Base-by-base conservation (phyloP, 179 eudicot species). In the Nepenthes alata region DNA sequence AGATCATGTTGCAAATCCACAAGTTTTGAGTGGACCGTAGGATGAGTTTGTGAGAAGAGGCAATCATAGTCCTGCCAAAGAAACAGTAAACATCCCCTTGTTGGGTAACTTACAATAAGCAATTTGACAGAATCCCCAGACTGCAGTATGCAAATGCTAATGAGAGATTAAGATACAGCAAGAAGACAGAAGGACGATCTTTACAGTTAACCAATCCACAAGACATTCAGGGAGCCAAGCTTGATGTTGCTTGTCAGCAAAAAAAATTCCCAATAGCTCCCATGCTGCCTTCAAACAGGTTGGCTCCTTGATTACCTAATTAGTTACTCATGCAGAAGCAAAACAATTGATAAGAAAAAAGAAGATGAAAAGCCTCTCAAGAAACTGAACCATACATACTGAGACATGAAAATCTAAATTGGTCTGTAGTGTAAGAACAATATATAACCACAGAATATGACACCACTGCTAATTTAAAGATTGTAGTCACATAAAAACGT, bases 121-220 rank as follows among this genome's bases (percentile, higher is more conserved):
- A 41, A 41, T 7, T 41, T 41, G 8, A 41, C 8, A 41, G 45
- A 41, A 4, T 41, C 8, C 45, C 45, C 45, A 41, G 45, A 7
- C 45, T 0, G 37, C 71, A 68, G 57, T 10, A 59, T 4, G 45
- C 1, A 50, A 34, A 35, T 47, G 41, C 69, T 38, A 35, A 50
- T 37, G 38, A 44, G n/a, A 11, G 38, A 35, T 2, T 34, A 15
- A 55, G 58, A 55, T 55, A 45, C 47, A 52, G 57, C 38, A 52
- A 38, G 50, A 59, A 62, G 45, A 64, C n/a, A 47, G 48, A 45
- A 73, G 74, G 66, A 66, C 60, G 78, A 59, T 71, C 57, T 77
- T 75, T 86, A 93, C 98, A 70, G 84, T 78, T 76, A 93, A 77
- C 98, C 98, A 93, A 85, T 93, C 98, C 68, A 85, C 80, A 71